Conservation (phyloP, 441 rosid species). For the Populus trichocarpa region DNA sequence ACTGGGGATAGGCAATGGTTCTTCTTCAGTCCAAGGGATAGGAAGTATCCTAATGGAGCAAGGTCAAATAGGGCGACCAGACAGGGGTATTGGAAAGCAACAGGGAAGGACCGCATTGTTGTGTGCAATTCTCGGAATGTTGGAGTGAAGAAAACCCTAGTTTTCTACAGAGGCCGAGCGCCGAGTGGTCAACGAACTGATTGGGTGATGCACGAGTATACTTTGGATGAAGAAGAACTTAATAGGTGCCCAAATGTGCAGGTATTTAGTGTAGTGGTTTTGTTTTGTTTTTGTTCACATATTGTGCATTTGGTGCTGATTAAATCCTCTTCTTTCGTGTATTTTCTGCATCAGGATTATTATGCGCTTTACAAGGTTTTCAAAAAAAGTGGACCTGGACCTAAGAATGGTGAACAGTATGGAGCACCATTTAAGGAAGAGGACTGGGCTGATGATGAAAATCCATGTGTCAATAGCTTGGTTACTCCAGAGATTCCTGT, state of each 20-base stretch:
- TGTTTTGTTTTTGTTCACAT: background rate
- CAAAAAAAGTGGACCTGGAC: conserved; percentile 93
- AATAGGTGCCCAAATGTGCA: conserved; percentile 59
- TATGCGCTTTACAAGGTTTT: conserved; percentile 80
- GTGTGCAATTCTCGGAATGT: conserved; percentile 51
- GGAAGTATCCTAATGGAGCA: conserved; percentile 84
- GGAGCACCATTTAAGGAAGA: conserved; percentile 95
- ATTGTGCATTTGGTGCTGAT: background rate
- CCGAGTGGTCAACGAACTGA: conserved; percentile 80
- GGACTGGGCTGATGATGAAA: conserved; percentile 73
- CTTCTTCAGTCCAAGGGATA: conserved; percentile 74
- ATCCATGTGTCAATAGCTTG: conserved; percentile 15
- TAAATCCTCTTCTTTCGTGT: background rate
- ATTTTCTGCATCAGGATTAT: conserved; percentile 50
- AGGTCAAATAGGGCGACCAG: conserved; percentile 82
- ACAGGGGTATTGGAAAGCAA: conserved; percentile 88
- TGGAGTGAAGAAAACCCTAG: conserved; percentile 85
- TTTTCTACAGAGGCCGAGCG: conserved; percentile 80
- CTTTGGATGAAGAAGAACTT: conserved; percentile 79
- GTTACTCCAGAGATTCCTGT: conserved; percentile 17
- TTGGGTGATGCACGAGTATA: conserved; percentile 98
- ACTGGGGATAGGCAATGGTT: conserved; percentile 89
- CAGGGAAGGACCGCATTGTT: conserved; percentile 73
- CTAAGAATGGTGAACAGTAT: conserved; percentile 92
- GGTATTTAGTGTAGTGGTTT: conserved; percentile 32